These are phyloP conservation scores for Arthrobotrys iridis DNA, from an alignment of 2,329 filamentous ascomycete species.

Conservation along the genomic window DNA sequence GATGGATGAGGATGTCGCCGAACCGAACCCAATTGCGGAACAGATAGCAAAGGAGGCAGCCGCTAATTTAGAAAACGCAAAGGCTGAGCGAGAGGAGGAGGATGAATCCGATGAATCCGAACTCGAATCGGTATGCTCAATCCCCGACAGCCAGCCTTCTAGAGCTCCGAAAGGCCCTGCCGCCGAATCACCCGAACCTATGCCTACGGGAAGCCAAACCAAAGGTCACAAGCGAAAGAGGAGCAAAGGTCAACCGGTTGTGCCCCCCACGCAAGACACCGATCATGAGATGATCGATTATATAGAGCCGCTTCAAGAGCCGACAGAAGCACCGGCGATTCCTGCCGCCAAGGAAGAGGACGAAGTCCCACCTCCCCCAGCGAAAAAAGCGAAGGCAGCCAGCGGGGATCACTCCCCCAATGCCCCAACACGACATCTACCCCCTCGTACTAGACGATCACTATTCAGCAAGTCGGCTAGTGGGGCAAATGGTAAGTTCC, in stretches of 20 bases:
- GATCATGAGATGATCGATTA: conserved; percentile 47
- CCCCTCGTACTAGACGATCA: conserved; percentile 34
- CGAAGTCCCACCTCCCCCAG: conserved; percentile 42
- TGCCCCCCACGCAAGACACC: neutral
- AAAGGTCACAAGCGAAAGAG: conserved; percentile 49
- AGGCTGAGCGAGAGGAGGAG: neutral
- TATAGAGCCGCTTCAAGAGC: conserved; percentile 9
- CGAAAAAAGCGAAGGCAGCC: conserved; percentile 46
- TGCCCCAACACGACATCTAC: conserved; percentile 26
- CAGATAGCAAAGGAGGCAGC: neutral
- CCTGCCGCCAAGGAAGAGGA: conserved; percentile 28
- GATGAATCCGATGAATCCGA: conserved; percentile 15
- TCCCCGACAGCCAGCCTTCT: conserved; percentile 44
- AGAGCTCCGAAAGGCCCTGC: conserved; percentile 12
- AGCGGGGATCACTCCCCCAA: conserved; percentile 29
- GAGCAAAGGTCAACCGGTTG: conserved; percentile 25
- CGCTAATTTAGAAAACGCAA: neutral
- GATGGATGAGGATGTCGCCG: conserved; percentile 23
- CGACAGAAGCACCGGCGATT: neutral
- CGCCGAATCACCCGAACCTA: conserved; percentile 14
- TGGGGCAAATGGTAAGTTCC: conserved; percentile 30
- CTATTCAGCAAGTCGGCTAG: conserved; percentile 16
- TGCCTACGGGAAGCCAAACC: neutral
- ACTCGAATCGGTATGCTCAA: conserved; percentile 25
- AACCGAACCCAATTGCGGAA: neutral